Conservation (phyloP, 2,329 filamentous ascomycete genomes). For the Aspergillus ibericus region DNA sequence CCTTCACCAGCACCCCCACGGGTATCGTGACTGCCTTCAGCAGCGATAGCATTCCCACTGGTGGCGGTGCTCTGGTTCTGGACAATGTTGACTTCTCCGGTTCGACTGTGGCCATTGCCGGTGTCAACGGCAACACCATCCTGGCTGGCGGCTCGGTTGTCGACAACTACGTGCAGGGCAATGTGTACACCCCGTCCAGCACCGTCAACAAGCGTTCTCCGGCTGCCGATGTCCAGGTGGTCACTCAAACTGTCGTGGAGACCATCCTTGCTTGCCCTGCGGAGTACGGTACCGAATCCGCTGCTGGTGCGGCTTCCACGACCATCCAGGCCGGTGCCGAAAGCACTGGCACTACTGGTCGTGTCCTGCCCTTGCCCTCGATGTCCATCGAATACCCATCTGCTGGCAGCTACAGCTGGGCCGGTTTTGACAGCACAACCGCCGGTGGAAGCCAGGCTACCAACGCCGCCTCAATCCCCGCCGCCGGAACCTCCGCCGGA, state of each 20-base stretch:
- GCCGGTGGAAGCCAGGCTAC: neutral
- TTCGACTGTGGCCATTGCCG: conserved; percentile 66
- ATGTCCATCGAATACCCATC: neutral
- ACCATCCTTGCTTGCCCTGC: conserved; percentile 27
- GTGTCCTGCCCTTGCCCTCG: neutral
- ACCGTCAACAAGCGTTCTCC: conserved; percentile 26
- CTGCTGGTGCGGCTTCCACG: neutral
- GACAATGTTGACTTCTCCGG: conserved; percentile 86
- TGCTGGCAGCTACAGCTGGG: neutral
- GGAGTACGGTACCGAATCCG: conserved; percentile 4
- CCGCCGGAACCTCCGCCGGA: neutral
- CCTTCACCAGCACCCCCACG: conserved; percentile 70
- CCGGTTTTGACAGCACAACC: neutral
- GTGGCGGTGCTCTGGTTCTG: conserved; percentile 78
- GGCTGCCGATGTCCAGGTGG: conserved; percentile 20
- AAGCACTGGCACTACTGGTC: neutral
- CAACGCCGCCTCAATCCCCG: neutral
- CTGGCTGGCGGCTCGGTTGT: conserved; percentile 70
- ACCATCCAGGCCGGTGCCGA: neutral
- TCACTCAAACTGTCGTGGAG: conserved; percentile 29
- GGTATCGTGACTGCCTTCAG: conserved; percentile 77
- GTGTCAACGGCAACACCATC: conserved; percentile 57
- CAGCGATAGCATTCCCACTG: conserved; percentile 59
- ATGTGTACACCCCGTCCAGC: conserved; percentile 57
- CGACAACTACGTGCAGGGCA: conserved; percentile 75